These are phyloP conservation scores for Oryza brachyantha DNA, from an alignment of 176 grass and related monocot species.

Conservation along the genomic window DNA sequence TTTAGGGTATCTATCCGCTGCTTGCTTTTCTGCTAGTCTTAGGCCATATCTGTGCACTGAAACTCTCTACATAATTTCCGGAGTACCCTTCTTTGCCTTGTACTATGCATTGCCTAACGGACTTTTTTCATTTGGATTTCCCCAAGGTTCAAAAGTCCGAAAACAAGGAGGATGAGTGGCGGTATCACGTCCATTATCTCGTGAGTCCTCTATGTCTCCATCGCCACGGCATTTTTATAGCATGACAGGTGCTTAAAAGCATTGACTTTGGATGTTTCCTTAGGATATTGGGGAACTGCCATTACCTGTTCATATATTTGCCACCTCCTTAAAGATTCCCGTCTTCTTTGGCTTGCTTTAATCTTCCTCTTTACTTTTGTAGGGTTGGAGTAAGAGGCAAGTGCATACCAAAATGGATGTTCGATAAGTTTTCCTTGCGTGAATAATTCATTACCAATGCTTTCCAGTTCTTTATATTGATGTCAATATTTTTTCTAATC, in stretches of 20 bases:
- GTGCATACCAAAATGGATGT: constrained; percentile 33
- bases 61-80: background rate
- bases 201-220: constrained; percentile 41
- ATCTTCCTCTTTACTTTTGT: constrained; percentile 40
- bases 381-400: constrained; percentile 99
- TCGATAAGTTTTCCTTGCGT: constrained; percentile 24
- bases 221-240: background rate
- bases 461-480: background rate
- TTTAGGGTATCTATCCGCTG: too few species aligned
- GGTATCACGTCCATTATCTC: constrained; percentile 90
- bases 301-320: background rate
- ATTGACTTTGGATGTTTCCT: background rate
- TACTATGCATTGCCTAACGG: constrained; percentile 26
- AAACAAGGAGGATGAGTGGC: constrained; percentile 63
- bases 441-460: background rate
- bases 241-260: constrained; percentile 2
- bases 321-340: background rate
- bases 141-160: constrained; percentile 85
- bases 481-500: background rate
- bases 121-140: constrained; percentile 3
- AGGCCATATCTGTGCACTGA: background rate
- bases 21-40: background rate
- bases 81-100: background rate
- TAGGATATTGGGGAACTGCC: background rate
- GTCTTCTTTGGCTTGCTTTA: background rate